These are phyloP conservation scores for Omphalotus guepiniiformis DNA, from an alignment of 768 basidiomycete species.

Conservation along the genomic window DNA sequence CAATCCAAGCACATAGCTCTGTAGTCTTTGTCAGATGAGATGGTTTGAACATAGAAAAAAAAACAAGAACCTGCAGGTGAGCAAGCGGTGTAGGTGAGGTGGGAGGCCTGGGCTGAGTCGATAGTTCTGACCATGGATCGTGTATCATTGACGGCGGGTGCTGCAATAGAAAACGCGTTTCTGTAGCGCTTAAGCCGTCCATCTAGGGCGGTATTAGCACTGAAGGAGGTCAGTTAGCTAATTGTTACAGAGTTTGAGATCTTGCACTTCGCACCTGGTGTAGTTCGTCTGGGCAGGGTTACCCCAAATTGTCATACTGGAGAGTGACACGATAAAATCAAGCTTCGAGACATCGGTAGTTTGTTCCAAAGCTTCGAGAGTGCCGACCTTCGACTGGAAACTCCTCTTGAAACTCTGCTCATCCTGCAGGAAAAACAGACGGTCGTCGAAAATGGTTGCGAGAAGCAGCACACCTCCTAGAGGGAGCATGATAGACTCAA, in stretches of 20 bases:
- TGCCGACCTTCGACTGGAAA: constrained; percentile 16
- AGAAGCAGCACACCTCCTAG: constrained; percentile 19
- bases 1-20: no score
- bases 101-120: background rate
- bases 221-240: background rate
- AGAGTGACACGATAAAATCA: constrained; percentile 22
- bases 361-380: constrained; percentile 15
- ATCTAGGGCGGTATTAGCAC: constrained; percentile 18
- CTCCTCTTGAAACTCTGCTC: constrained; percentile 15
- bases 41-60: no score
- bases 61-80: no score
- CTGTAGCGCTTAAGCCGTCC: constrained; percentile 9
- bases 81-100: constrained; percentile 2
- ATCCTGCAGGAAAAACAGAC: constrained; percentile 19
- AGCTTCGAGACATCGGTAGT: constrained; percentile 10
- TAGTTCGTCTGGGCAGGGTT: constrained; percentile 22
- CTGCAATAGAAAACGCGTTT: constrained; percentile 17
- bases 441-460: constrained; percentile 15
- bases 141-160: constrained; percentile 14
- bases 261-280: constrained; percentile 11
- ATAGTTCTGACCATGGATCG: background rate
- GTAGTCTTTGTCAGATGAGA: no score
- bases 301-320: constrained; percentile 16
- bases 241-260: background rate
- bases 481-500: constrained; percentile 9